Percentiles rank a stretch among this genome's conserved stretches.
phyloP scores from a whole-genome alignment of 345 rosid species.

The Dovyalis caffra region DNA sequence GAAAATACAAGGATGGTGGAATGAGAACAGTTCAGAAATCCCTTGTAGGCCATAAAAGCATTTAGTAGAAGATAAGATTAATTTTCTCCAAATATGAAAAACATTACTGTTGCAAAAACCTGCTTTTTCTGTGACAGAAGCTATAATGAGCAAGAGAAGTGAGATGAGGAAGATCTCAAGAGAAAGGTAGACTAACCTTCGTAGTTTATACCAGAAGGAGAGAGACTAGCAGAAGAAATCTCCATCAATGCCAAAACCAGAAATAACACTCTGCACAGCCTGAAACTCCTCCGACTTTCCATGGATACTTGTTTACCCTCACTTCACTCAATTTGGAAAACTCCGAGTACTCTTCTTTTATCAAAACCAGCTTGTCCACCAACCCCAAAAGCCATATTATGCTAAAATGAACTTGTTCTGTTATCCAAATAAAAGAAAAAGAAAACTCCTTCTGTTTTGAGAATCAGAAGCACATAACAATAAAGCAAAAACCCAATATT shows the following conservation, averaged over 20 bases:
- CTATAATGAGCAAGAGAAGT: background rate
- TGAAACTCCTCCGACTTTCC: slow-evolving; percentile 42
- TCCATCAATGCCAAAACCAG: slow-evolving; percentile 61
- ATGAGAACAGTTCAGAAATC: slow-evolving; percentile 8
- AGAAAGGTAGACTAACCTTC: slow-evolving; percentile 62
- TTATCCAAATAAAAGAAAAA: slow-evolving; percentile 26
- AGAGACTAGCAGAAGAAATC: slow-evolving; percentile 80
- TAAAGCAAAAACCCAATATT: slow-evolving; percentile 15
- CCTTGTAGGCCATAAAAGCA: slow-evolving; percentile 15
- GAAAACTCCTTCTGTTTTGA: slow-evolving; percentile 6
- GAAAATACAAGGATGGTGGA: background rate
- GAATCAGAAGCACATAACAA: slow-evolving; percentile 31
- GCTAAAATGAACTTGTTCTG: slow-evolving; percentile 21
- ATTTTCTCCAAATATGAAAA: background rate
- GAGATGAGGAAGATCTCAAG: background rate
- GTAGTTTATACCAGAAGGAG: slow-evolving; percentile 93
- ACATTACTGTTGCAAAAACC: background rate
- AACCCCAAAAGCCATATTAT: slow-evolving; percentile 31
- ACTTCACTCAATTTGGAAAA: slow-evolving; percentile 7
- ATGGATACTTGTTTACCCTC: slow-evolving; percentile 2
- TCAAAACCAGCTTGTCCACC: slow-evolving; percentile 24
- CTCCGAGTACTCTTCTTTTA: slow-evolving; percentile 18
- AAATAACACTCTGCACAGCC: slow-evolving; percentile 47
- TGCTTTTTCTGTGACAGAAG: background rate
- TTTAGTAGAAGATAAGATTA: slow-evolving; percentile 18